A percentile compares a stretch with the other conserved stretches of the same genome.
Evolutionary conservation across 371 early-diverging fungal species (phyloP).

Genomic region (Blyttiomyces sp.): DNA sequence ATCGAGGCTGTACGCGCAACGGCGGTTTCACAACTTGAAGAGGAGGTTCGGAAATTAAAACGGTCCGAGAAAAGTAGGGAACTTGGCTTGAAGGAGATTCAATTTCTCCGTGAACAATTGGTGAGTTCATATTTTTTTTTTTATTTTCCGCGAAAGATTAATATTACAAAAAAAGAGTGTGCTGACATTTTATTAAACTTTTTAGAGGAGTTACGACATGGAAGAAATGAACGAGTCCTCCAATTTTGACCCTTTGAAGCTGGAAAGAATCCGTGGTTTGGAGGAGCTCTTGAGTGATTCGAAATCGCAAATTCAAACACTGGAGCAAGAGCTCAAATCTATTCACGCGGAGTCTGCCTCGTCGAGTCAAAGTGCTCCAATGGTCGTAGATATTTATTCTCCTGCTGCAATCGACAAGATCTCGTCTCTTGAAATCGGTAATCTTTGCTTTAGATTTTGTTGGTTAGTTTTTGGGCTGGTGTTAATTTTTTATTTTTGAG

Average conservation of each 20-base stretch:
- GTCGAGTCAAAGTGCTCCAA: no score
- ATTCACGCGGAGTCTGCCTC: no score
- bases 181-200: background rate
- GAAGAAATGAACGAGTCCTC: constrained; percentile 40
- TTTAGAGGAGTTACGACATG: constrained; percentile 41
- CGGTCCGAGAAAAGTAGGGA: constrained; percentile 31
- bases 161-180: background rate
- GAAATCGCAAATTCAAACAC: constrained; percentile 40
- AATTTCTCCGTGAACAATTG: constrained; percentile 55
- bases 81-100: constrained; percentile 45
- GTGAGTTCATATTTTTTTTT: constrained; percentile 19
- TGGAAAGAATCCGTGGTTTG: constrained; percentile 58
- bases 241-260: no score
- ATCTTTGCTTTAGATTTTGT: background rate
- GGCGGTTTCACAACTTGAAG: no score
- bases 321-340: constrained; percentile 20
- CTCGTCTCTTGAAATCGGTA: background rate
- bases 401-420: background rate
- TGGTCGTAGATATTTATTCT: no score
- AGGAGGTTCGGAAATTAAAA: no score
- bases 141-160: background rate
- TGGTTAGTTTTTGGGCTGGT: background rate
- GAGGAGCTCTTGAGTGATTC: constrained; percentile 62
- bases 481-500: constrained; percentile 2
- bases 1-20: background rate